These are phyloP conservation scores for Holtermannia corniformis DNA, from an alignment of 768 basidiomycete genomes.

Conservation along the genomic window DNA sequence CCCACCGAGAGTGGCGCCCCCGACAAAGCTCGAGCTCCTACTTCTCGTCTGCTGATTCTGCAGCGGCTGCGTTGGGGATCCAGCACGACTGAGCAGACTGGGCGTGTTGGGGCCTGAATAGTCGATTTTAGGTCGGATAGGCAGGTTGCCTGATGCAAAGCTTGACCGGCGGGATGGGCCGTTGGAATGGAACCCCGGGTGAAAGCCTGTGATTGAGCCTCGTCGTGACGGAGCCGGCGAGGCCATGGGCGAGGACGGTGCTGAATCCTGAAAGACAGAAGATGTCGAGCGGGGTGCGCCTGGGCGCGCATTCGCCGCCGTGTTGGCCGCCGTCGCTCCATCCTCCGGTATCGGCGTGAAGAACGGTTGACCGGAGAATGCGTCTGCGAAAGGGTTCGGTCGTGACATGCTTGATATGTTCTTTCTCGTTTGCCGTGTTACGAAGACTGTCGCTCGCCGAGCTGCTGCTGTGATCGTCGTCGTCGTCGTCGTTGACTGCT, in stretches of 20 bases:
- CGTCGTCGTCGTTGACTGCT: too few relatives aligned
- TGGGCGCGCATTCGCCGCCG: not conserved
- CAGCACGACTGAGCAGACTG: slow-evolving; percentile 33
- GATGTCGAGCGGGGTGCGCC: not conserved
- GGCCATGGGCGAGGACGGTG: not conserved
- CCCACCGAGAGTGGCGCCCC: slow-evolving; percentile 11
- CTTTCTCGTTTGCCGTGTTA: too few relatives aligned
- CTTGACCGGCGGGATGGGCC: not conserved
- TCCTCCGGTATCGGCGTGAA: not conserved
- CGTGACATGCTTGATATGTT: not conserved
- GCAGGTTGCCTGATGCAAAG: not conserved
- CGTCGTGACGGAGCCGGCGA: not conserved
- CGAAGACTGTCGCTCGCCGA: too few relatives aligned
- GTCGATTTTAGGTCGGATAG: slow-evolving; percentile 4
- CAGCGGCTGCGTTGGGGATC: slow-evolving; percentile 36
- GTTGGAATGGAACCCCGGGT: not conserved
- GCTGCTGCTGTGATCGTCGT: too few relatives aligned
- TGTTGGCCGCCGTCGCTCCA: not conserved
- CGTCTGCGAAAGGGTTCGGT: not conserved
- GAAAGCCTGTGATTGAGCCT: not conserved
- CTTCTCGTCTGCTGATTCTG: slow-evolving; percentile 16
- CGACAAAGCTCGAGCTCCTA: slow-evolving; percentile 9
- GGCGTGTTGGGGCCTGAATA: slow-evolving; percentile 28
- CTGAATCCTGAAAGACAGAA: not conserved
- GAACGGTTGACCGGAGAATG: not conserved